A percentile compares a stretch with the other conserved stretches of the same genome.
Evolutionary conservation across 441 rosid species (phyloP).

Genomic region (Manihot esculenta): DNA sequence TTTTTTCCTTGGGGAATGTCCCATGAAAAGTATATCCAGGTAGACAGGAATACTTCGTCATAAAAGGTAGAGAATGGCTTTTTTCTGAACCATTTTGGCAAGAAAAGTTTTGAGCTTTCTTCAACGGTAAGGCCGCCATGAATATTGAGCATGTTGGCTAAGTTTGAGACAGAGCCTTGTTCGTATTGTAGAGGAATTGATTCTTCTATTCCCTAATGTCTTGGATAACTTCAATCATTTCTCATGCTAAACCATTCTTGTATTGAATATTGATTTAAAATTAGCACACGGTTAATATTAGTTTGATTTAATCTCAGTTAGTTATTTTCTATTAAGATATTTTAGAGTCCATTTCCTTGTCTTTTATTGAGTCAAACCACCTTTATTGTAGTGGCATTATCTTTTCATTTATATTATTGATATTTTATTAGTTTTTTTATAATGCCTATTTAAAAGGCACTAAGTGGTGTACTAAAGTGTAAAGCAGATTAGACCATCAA

Average conservation of each 20-base stretch:
- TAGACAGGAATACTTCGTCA: constrained; percentile 33
- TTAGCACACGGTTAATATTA: no score
- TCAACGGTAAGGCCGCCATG: constrained; percentile 15
- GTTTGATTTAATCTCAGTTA: no score
- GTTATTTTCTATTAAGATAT: no score
- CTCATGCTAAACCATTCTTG: neutral
- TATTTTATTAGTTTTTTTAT: no score
- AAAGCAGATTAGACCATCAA: no score
- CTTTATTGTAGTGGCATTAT: no score
- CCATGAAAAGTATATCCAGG: constrained; percentile 25
- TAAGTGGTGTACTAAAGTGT: no score
- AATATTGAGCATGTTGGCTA: constrained; percentile 13
- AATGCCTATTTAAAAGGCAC: no score
- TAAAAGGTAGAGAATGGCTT: constrained; percentile 29
- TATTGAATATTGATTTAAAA: no score
- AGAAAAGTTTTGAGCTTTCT: constrained; percentile 22
- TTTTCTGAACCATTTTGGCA: constrained; percentile 9
- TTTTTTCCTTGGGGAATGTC: constrained; percentile 42
- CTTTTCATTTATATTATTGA: no score
- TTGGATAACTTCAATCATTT: neutral
- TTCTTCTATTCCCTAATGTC: constrained; percentile 14
- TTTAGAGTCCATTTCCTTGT: no score
- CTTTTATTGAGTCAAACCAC: no score
- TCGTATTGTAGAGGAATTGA: constrained; percentile 14
- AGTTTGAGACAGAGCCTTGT: neutral